Evolutionary conservation across 371 early-diverging fungal genomes (phyloP).

Genomic region (Rhizopus microsporus): DNA sequence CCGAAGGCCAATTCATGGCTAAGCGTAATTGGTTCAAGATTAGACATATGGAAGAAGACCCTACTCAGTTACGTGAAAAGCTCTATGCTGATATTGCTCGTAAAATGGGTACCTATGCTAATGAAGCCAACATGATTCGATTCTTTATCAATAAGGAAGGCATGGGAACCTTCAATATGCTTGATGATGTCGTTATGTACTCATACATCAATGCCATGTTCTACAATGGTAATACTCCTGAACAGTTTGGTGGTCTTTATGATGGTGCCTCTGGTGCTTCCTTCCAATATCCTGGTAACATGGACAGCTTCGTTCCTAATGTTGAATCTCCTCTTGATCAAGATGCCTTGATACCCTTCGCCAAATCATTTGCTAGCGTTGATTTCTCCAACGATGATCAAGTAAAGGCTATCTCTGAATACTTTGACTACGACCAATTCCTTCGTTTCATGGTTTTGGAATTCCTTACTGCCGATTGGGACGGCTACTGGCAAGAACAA

Average conservation of each 20-base stretch:
- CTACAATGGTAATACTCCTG: slow-evolving; percentile 44
- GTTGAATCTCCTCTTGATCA: slow-evolving; percentile 35
- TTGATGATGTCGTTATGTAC: slow-evolving; percentile 55
- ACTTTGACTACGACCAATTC: slow-evolving; percentile 50
- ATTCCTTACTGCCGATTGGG: slow-evolving; percentile 59
- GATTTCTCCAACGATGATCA: slow-evolving; percentile 41
- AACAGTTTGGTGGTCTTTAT: slow-evolving; percentile 48
- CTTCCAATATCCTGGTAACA: slow-evolving; percentile 34
- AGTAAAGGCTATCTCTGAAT: slow-evolving; percentile 32
- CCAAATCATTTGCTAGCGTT: slow-evolving; percentile 31
- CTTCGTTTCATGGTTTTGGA: slow-evolving; percentile 62
- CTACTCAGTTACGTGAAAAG: slow-evolving; percentile 62
- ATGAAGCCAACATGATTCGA: slow-evolving; percentile 54
- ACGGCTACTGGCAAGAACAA: slow-evolving; percentile 59
- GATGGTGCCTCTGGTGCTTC: slow-evolving; percentile 59
- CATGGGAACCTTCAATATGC: slow-evolving; percentile 57
- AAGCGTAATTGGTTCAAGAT: slow-evolving; percentile 56
- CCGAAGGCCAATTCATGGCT: slow-evolving; percentile 33
- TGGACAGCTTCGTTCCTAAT: slow-evolving; percentile 38
- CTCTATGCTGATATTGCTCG: slow-evolving; percentile 52
- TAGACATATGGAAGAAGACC: slow-evolving; percentile 59
- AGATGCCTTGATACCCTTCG: slow-evolving; percentile 37
- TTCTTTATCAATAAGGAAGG: slow-evolving; percentile 53
- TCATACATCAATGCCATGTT: slow-evolving; percentile 54
- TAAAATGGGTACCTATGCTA: slow-evolving; percentile 53